Evolutionary conservation across 1,139 yeast species (phyloP), one percentile per base, ranked within the genome.

Genomic region (Candida glucosophila): DNA sequence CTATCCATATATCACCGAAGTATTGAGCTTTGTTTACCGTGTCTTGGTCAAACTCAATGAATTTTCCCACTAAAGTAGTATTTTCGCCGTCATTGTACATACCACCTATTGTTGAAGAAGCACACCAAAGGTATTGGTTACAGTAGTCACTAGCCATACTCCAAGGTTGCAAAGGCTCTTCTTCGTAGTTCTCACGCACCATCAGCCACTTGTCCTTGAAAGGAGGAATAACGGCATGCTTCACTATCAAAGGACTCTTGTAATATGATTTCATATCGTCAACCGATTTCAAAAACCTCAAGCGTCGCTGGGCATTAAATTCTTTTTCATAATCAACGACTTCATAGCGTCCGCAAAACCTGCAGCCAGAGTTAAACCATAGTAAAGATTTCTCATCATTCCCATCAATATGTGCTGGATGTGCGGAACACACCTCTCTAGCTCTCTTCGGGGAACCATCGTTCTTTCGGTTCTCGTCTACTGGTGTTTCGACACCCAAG

Each of bases 71-170:
- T 28, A 47, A 47, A 5, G 48, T 41, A 27, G 44, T 52, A 23
- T 50, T 54, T 4, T 23, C 28, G 4, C 50, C 55, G 17, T 37
- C 39, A 5, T 29, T 22, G 3, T 49, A 41, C 3, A 23, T 34
- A 2, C 61, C 69, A 22, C 70, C 70, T 29, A 63, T 48, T 10
- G 44, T 34, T 20, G 63, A 58, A 36, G 58, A 64, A 2, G 65
- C 68, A 51, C 71, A 64, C 61, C 68, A 64, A 22, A 61, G 40
- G 32, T 64, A 63, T 8, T 58, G 50, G 17, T 52, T 52, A 45
- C 72, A 63, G 28, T 61, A 61, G 11, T 33, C 39, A 22, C 21
- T 29, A 14, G 47, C 52, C 55, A 52, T 52, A 14, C 27, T 24
- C 61, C 61, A 55, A 6, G 55, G 58, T 32, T 39, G 37, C 17